These are phyloP conservation scores for Datura wrightii DNA, from an alignment of 257 asterid genomes.

Conservation along the genomic window DNA sequence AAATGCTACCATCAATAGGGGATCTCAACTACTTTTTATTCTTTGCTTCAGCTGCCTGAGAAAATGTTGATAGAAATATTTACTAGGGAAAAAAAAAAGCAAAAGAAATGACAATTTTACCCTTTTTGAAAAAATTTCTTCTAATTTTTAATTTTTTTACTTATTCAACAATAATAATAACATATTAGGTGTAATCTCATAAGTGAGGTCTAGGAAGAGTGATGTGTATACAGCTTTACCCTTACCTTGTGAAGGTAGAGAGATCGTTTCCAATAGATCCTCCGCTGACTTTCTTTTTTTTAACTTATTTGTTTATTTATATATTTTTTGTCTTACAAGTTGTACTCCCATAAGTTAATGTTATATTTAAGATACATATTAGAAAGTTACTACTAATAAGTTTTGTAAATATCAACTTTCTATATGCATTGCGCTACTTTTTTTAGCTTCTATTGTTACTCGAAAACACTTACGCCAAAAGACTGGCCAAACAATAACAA, in stretches of 20 bases:
- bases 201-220: too few relatives aligned
- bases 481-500: too few relatives aligned
- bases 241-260: too few relatives aligned
- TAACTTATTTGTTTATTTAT: too few relatives aligned
- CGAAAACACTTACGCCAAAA: background rate
- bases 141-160: background rate
- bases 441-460: background rate
- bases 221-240: too few relatives aligned
- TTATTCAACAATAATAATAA: too few relatives aligned
- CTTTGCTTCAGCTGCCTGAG: constrained; percentile 34
- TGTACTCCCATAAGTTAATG: too few relatives aligned
- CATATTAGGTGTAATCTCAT: too few relatives aligned
- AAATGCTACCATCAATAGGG: constrained; percentile 48
- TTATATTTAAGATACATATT: too few relatives aligned
- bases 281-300: too few relatives aligned
- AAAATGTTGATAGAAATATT: constrained; percentile 26
- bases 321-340: background rate
- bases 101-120: background rate
- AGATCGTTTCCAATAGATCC: too few relatives aligned
- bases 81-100: background rate
- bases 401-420: background rate
- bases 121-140: background rate
- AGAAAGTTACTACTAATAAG: background rate
- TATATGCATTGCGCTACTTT: background rate
- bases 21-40: constrained; percentile 58